Percentiles rank a stretch among this genome's conserved stretches.
These are phyloP conservation scores for Apophysomyces ossiformis DNA, from an alignment of 371 early-diverging fungal genomes.

Conservation along the genomic window DNA sequence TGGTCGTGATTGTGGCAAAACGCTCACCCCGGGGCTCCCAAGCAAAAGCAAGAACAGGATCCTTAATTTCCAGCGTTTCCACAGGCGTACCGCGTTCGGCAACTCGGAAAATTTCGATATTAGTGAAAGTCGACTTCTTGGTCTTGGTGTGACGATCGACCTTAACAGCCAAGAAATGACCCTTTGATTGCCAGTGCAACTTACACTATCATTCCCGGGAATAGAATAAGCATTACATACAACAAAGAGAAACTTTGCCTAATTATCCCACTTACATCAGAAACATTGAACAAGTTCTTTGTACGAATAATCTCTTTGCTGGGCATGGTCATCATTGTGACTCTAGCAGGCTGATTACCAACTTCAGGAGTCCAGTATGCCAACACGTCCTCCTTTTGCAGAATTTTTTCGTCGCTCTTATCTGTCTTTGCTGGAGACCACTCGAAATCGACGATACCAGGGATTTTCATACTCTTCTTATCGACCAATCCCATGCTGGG, in stretches of 20 bases:
- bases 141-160: constrained; percentile 93
- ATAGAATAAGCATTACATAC: constrained; percentile 4
- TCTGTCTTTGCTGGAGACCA: constrained; percentile 79
- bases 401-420: constrained; percentile 49
- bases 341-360: constrained; percentile 96
- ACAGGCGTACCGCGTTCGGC: constrained; percentile 94
- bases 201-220: constrained; percentile 55
- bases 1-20: constrained; percentile 85
- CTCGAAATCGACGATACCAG: constrained; percentile 88
- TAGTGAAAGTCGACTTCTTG: constrained; percentile 89
- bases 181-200: constrained; percentile 92
- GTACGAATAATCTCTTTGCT: constrained; percentile 86
- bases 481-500: constrained; percentile 92
- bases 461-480: constrained; percentile 92
- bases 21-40: constrained; percentile 94
- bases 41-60: constrained; percentile 80
- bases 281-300: constrained; percentile 96
- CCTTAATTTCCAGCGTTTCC: constrained; percentile 92
- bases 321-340: constrained; percentile 87
- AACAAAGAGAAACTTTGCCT: background rate
- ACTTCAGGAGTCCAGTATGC: constrained; percentile 97
- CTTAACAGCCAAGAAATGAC: constrained; percentile 90
- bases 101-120: constrained; percentile 93
- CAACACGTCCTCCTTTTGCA: constrained; percentile 67
- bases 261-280: constrained; percentile 51